Evolutionary conservation across 2,329 filamentous ascomycete species (phyloP), one percentile per base, ranked within the genome.

Genomic region (Eutypa lata): DNA sequence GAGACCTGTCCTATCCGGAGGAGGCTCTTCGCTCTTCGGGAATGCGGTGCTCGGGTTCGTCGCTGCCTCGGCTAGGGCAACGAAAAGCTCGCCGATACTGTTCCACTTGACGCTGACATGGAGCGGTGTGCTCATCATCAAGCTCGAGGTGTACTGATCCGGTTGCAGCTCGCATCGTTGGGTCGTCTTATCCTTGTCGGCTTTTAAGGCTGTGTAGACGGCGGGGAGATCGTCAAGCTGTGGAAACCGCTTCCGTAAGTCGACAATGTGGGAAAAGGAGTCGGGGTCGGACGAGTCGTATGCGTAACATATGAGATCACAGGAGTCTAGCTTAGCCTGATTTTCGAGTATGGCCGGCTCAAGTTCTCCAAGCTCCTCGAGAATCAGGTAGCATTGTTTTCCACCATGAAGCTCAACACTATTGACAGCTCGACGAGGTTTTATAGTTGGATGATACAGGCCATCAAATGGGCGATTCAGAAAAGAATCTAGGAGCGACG

Each of bases 231-330:
- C 86, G 67, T 96, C 89, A 2, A 99, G 81, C 51, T 94, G 88
- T 0, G 91, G 86, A 61, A 93, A 89, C 63, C 87, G 89, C 51
- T 83, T 81, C 43, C 92, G 86, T 47, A 97, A 77, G 18, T 89
- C 82, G 37, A 93, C 89, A 50, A 99, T 91, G 66, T 97, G 92
- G 1, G 89, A 86, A 70, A 99, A 99, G 3, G 91, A 96, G 70
- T 97, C 92, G 0, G 94, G 93, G 57, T 99, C 92, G 1, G 91
- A 95, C 2, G 93, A 97, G 74, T 99, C 94, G 73, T 97, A 99
- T 1, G 91, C 87, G 72, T 96, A 97, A 72, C 93, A 96, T 45
- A 99, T 82, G 22, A 99, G 80, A 70, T 99, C 94, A 71, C 93
- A 97, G 6, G 91, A 87, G 64, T 96, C 91, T 14, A 99, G 79